A percentile compares a stretch with the other conserved stretches of the same genome.
Conservation (phyloP, 2,329 filamentous ascomycete species). For the Alternaria triticina region DNA sequence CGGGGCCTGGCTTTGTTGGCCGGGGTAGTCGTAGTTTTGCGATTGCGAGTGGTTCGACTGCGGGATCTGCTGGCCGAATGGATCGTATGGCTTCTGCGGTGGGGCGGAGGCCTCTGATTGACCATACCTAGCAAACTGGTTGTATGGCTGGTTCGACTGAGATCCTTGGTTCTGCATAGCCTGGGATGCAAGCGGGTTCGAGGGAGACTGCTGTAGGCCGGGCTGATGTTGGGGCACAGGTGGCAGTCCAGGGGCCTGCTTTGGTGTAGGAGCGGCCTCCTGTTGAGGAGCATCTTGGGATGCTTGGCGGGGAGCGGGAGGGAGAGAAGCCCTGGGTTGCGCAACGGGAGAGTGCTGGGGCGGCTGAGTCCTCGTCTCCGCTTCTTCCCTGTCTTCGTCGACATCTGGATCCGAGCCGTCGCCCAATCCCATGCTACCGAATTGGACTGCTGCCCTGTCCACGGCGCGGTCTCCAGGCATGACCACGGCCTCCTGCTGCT, state of each 20-base stretch:
- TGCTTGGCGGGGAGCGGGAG: conserved; percentile 66
- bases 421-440: conserved; percentile 90
- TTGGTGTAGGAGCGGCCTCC: conserved; percentile 57
- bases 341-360: conserved; percentile 90
- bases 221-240: conserved; percentile 63
- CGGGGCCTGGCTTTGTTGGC: conserved; percentile 61
- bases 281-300: conserved; percentile 48
- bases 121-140: conserved; percentile 74
- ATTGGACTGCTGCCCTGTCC: conserved; percentile 91
- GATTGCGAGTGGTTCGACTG: conserved; percentile 47
- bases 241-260: conserved; percentile 67
- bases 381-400: conserved; percentile 92
- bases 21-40: conserved; percentile 56
- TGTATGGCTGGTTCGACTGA: conserved; percentile 56
- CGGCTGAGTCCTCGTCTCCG: conserved; percentile 91
- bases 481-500: conserved; percentile 96
- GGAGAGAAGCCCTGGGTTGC: conserved; percentile 83
- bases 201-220: conserved; percentile 51
- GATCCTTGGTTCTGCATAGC: conserved; percentile 59
- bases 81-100: conserved; percentile 83
- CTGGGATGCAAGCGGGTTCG: conserved; percentile 59
- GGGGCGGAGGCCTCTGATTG: conserved; percentile 68
- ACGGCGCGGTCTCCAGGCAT: conserved; percentile 98
- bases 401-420: conserved; percentile 75
- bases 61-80: conserved; percentile 76